Evolutionary conservation across 495 filamentous ascomycete species (phyloP).

Genomic region (Hypoxylon lienhwacheense): DNA sequence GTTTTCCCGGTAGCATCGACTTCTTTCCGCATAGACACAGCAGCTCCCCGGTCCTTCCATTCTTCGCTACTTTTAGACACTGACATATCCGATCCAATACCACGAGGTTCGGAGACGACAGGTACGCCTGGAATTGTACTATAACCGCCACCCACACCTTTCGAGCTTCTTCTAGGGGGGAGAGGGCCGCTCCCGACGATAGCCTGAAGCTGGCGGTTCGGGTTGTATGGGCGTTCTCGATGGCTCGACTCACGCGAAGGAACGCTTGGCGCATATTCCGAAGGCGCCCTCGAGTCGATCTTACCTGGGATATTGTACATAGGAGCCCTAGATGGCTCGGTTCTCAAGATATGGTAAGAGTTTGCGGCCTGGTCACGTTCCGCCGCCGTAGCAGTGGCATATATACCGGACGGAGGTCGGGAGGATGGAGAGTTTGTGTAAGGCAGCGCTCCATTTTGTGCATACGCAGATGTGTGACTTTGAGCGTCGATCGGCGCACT

Average conservation of each 20-base stretch:
- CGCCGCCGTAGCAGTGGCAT: constrained; percentile 43
- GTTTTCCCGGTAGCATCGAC: constrained; percentile 80
- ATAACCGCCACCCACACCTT: constrained; percentile 57
- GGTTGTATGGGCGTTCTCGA: constrained; percentile 66
- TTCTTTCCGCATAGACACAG: constrained; percentile 76
- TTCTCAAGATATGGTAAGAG: constrained; percentile 59
- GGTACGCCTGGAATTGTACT: constrained; percentile 46
- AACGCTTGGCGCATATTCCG: constrained; percentile 63
- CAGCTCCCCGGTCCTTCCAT: constrained; percentile 92
- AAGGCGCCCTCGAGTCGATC: constrained; percentile 63
- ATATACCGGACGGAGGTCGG: constrained; percentile 60
- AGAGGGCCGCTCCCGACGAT: constrained; percentile 60
- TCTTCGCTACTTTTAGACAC: constrained; percentile 77
- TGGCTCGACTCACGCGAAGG: constrained; percentile 71
- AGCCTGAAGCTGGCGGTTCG: constrained; percentile 49
- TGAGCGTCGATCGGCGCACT: constrained; percentile 16
- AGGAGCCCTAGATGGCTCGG: constrained; percentile 66
- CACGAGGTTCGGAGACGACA: constrained; percentile 42
- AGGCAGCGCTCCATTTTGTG: constrained; percentile 32
- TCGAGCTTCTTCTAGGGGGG: constrained; percentile 69
- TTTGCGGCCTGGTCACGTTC: constrained; percentile 44
- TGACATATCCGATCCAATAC: constrained; percentile 66
- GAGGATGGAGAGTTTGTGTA: constrained; percentile 40
- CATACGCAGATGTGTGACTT: constrained; percentile 23
- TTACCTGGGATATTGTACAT: constrained; percentile 58